These are phyloP conservation scores for Lentinula guzmanii DNA, from an alignment of 768 basidiomycete species.

Conservation along the genomic window DNA sequence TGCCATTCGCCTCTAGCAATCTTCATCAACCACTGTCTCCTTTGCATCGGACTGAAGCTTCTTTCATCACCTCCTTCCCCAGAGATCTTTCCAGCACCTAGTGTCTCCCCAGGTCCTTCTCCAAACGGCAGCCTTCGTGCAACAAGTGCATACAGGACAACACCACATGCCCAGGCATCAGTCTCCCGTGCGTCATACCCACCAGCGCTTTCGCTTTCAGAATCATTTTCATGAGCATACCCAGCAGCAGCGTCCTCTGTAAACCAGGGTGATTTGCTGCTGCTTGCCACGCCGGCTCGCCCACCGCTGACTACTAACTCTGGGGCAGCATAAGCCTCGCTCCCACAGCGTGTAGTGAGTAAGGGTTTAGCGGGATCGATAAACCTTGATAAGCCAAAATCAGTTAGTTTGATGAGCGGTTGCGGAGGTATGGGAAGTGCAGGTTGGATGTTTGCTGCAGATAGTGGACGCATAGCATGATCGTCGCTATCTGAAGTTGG, in stretches of 20 bases:
- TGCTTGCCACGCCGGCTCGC: conserved; percentile 10
- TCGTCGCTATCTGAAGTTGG: no score
- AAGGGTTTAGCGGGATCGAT: conserved; percentile 59
- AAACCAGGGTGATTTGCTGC: conserved; percentile 2
- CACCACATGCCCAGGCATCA: conserved; percentile 86
- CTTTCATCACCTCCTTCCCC: conserved; percentile 16
- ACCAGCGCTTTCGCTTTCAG: conserved; percentile 21
- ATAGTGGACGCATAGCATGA: not conserved
- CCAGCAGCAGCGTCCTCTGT: not conserved
- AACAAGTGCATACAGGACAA: conserved; percentile 78
- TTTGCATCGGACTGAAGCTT: conserved; percentile 24
- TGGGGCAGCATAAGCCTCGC: conserved; percentile 83
- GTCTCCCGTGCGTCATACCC: conserved; percentile 81
- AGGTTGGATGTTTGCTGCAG: not conserved
- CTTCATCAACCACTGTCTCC: conserved; percentile 60
- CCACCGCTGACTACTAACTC: conserved; percentile 54
- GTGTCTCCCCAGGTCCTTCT: conserved; percentile 30
- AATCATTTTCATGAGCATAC: not conserved
- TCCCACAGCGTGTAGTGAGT: conserved; percentile 78
- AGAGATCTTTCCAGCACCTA: conserved; percentile 15
- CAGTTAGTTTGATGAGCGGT: conserved; percentile 76
- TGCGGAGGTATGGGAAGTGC: conserved; percentile 31
- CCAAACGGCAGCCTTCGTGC: conserved; percentile 73
- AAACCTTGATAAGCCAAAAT: conserved; percentile 87
- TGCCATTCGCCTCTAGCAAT: conserved; percentile 77